phyloP scores from a whole-genome alignment of 805 yeast species.

The Yarrowia deformans region DNA sequence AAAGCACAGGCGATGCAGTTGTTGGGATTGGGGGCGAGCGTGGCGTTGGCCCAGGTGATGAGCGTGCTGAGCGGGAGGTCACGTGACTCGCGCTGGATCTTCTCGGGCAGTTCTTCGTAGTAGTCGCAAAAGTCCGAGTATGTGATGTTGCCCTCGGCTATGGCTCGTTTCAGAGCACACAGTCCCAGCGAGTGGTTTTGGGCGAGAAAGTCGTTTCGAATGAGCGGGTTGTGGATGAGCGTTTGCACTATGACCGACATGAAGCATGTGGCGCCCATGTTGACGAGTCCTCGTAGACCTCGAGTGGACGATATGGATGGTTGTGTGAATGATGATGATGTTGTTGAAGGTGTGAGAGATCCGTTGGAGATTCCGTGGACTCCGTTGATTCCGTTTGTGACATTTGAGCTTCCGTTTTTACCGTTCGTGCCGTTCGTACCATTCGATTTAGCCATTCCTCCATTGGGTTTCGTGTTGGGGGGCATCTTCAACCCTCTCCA shows the following conservation, averaged over 20 bases:
- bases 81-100: slow-evolving; percentile 13
- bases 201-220: slow-evolving; percentile 76
- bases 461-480: neutral
- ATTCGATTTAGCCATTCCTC: too few species aligned
- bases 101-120: slow-evolving; percentile 27
- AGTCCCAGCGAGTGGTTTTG: slow-evolving; percentile 72
- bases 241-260: slow-evolving; percentile 94
- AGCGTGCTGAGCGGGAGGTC: slow-evolving; percentile 15
- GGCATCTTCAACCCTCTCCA: slow-evolving; percentile 14
- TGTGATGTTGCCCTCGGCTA: slow-evolving; percentile 41
- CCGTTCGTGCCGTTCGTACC: neutral
- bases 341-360: too few species aligned
- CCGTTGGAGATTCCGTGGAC: neutral
- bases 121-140: slow-evolving; percentile 37
- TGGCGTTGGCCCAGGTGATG: slow-evolving; percentile 39
- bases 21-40: slow-evolving; percentile 36
- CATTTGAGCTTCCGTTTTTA: neutral
- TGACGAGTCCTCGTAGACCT: slow-evolving; percentile 89
- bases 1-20: slow-evolving; percentile 84
- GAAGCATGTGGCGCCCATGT: slow-evolving; percentile 97
- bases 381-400: neutral
- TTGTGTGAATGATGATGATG: neutral
- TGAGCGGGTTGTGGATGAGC: slow-evolving; percentile 85
- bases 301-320: slow-evolving; percentile 54
- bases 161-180: slow-evolving; percentile 45